Conservation (phyloP, 1,284 basidiomycete genomes). For the Sporisorium exsertum region DNA sequence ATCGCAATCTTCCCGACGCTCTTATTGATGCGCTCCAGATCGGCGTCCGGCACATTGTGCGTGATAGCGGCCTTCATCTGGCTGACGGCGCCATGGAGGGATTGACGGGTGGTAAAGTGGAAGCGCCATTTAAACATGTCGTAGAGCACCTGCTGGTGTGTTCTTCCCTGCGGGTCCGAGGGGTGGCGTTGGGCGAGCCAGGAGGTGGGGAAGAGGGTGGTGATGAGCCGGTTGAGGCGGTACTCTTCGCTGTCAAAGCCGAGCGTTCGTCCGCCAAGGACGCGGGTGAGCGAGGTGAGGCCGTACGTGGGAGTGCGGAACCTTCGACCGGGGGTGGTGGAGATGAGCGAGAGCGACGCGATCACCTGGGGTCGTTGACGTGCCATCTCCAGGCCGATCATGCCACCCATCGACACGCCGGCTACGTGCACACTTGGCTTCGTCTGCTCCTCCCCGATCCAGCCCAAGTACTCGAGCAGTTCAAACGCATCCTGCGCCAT, state of each 20-base stretch:
- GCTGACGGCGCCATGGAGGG: constrained; percentile 76
- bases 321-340: constrained; percentile 58
- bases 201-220: constrained; percentile 77
- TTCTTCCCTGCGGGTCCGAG: constrained; percentile 29
- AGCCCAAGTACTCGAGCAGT: constrained; percentile 77
- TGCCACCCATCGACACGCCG: constrained; percentile 84
- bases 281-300: constrained; percentile 69
- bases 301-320: constrained; percentile 43
- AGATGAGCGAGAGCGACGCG: constrained; percentile 54
- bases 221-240: constrained; percentile 74
- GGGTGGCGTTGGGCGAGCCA: constrained; percentile 71
- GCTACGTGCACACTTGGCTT: constrained; percentile 78
- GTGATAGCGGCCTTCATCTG: constrained; percentile 81
- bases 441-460: constrained; percentile 72
- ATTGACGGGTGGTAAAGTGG: constrained; percentile 75
- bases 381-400: constrained; percentile 76
- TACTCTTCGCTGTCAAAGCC: constrained; percentile 74
- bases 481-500: constrained; percentile 83
- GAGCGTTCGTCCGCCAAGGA: constrained; percentile 70
- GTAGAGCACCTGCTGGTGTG: constrained; percentile 52
- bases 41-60: constrained; percentile 76
- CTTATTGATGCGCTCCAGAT: constrained; percentile 74
- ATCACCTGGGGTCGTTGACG: constrained; percentile 40
- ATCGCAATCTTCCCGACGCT: constrained; percentile 76
- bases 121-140: constrained; percentile 74